Percentiles rank a stretch among this genome's conserved stretches.
Evolutionary conservation across 176 grass and related monocot species (phyloP).

Genomic region (Puya raimondii): DNA sequence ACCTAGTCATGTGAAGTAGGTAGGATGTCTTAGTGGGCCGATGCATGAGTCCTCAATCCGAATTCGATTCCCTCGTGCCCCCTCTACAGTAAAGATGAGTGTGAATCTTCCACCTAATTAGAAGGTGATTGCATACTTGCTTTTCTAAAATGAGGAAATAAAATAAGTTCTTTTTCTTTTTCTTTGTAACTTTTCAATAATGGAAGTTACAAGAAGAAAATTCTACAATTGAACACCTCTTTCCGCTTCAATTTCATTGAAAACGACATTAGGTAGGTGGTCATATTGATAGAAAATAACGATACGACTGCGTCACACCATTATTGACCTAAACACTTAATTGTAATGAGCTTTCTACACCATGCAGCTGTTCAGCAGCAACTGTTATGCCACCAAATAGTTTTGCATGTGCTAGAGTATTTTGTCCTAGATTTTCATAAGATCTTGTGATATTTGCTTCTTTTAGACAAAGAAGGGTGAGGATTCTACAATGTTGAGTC

Average conservation of each 20-base stretch:
- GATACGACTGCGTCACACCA: background rate
- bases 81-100: background rate
- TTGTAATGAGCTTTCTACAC: background rate
- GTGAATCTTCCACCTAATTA: constrained; percentile 8
- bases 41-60: background rate
- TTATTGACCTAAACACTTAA: background rate
- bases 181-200: background rate
- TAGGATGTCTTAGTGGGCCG: constrained; percentile 20
- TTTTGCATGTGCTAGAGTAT: background rate
- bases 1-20: constrained; percentile 14
- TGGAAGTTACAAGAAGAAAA: background rate
- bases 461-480: too few species aligned
- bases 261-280: background rate
- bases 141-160: constrained; percentile 4
- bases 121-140: constrained; percentile 23
- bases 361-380: background rate
- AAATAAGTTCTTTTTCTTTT: constrained; percentile 1
- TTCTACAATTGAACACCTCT: background rate
- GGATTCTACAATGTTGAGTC: too few species aligned
- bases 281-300: background rate
- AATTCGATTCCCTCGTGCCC: constrained; percentile 3
- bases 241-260: constrained; percentile 1
- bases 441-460: background rate
- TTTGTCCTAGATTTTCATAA: background rate
- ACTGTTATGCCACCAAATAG: background rate